Conservation (phyloP, 169 alveolate genomes). For the Eimeria sp. region DNA sequence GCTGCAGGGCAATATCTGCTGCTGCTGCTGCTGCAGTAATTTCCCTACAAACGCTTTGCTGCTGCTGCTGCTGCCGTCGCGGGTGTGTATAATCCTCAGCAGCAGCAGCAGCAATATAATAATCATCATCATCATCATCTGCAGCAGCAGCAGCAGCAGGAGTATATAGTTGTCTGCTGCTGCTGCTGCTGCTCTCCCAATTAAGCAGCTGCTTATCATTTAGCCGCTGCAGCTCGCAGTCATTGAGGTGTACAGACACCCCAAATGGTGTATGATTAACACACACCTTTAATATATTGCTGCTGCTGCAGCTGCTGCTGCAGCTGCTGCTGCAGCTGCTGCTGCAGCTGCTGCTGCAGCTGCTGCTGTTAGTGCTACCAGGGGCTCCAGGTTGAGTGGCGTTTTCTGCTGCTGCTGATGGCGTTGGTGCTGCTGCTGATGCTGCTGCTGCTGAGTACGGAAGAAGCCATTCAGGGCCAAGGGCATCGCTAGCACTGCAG, state of each 20-base stretch:
- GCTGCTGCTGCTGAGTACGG: no score
- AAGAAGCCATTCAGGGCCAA: no score
- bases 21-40: neutral
- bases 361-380: neutral
- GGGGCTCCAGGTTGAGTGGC: no score
- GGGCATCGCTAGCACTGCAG: no score
- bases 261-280: constrained; percentile 20
- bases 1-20: no score
- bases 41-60: no score
- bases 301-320: constrained; percentile 52
- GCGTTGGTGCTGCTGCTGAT: no score
- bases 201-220: constrained; percentile 48
- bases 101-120: constrained; percentile 88
- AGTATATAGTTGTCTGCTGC: neutral
- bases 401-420: no score
- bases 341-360: constrained; percentile 17
- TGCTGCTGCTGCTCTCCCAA: constrained; percentile 48
- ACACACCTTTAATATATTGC: neutral
- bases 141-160: neutral
- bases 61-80: no score
- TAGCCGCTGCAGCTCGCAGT: constrained; percentile 16
- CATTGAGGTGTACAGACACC: constrained; percentile 32
- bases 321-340: constrained; percentile 38
- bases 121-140: neutral
- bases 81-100: constrained; percentile 81